These are phyloP conservation scores for Nelumbo lutea DNA, from an alignment of 164 flowering plant genomes.

Conservation along the genomic window DNA sequence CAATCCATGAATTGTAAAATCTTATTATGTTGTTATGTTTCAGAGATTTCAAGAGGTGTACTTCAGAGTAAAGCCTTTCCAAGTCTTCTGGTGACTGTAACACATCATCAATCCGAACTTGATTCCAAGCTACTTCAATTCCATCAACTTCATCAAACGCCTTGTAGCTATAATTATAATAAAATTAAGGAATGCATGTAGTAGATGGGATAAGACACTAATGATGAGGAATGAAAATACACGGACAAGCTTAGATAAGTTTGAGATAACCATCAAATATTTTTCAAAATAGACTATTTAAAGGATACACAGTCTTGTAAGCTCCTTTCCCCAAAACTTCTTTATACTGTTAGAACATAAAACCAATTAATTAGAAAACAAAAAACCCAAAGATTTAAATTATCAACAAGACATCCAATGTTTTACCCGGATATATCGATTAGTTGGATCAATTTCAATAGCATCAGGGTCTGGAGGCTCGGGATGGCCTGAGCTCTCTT, in stretches of 20 bases:
- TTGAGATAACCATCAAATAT: not conserved
- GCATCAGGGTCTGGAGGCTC: slow-evolving; percentile 38
- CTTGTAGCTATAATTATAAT: slow-evolving; percentile 34
- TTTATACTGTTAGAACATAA: slow-evolving; percentile 33
- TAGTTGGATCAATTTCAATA: slow-evolving; percentile 41
- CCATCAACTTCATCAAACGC: slow-evolving; percentile 69
- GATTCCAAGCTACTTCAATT: slow-evolving; percentile 73
- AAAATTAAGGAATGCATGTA: slow-evolving; percentile 11
- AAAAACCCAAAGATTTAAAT: not conserved
- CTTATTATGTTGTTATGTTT: slow-evolving; percentile 55
- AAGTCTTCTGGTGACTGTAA: slow-evolving; percentile 53
- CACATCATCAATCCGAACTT: slow-evolving; percentile 49
- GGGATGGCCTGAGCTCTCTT: slow-evolving; percentile 17
- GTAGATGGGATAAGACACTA: not conserved
- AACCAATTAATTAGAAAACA: slow-evolving; percentile 1
- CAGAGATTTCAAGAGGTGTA: slow-evolving; percentile 49
- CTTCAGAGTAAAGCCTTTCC: slow-evolving; percentile 57
- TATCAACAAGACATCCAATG: not conserved
- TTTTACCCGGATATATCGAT: slow-evolving; percentile 51
- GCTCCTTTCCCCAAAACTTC: slow-evolving; percentile 64
- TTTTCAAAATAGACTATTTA: not conserved
- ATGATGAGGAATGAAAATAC: not conserved
- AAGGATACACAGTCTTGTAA: slow-evolving; percentile 52
- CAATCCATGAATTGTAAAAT: slow-evolving; percentile 63
- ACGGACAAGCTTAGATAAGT: not conserved